These are phyloP conservation scores for Phoma herbarum DNA, from an alignment of 2,329 filamentous ascomycete species.

Conservation along the genomic window DNA sequence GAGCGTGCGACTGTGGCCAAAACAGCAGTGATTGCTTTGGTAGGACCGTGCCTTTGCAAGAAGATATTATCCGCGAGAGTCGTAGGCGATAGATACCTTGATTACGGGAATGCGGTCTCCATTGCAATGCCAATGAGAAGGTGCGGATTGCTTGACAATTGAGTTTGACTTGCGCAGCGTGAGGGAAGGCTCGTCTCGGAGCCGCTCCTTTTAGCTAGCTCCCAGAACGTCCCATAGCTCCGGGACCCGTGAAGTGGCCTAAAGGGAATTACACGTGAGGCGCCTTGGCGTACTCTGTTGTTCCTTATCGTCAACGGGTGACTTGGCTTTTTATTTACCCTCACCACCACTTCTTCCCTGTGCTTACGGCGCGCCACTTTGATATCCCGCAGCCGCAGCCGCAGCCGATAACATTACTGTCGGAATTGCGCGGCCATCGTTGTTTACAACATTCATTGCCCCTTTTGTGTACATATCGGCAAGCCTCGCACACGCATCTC, in stretches of 20 bases:
- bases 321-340: constrained; percentile 8
- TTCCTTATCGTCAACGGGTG: constrained; percentile 7
- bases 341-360: background rate
- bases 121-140: background rate
- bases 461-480: background rate
- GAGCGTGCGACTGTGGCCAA: background rate
- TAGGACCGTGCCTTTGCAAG: background rate
- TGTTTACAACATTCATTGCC: background rate
- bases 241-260: background rate
- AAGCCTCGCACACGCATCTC: background rate
- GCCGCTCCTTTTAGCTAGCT: background rate
- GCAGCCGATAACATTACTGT: background rate
- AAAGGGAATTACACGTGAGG: background rate
- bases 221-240: background rate
- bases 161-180: background rate
- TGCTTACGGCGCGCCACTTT: background rate
- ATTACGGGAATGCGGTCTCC: background rate
- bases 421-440: background rate
- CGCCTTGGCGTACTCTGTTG: constrained; percentile 1
- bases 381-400: background rate
- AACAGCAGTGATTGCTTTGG: constrained; percentile 2
- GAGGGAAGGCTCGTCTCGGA: constrained; percentile 8
- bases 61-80: background rate
- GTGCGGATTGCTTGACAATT: background rate
- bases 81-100: background rate